Base-by-base conservation (phyloP, 2,329 filamentous ascomycete genomes). In the Pseudocercospora fijiensis region DNA sequence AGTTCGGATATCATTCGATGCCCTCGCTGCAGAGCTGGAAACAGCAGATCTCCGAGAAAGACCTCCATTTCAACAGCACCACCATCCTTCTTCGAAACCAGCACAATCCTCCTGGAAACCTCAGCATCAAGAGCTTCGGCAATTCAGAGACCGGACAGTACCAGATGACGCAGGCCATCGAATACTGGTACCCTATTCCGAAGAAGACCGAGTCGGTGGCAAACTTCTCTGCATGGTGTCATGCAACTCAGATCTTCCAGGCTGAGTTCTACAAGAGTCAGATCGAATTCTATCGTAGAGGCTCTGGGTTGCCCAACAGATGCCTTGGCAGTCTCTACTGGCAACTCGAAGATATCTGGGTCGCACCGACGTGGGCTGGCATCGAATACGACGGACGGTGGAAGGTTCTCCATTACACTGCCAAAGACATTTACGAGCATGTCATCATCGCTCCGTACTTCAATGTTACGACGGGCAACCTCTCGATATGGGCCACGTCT, bases 1-100 rank as follows among this genome's bases (percentile, higher is more conserved):
- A 88, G 72, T 88, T 88, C 64, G 86, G 86, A 24, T 88, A 82
- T 71, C 85, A 86, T 69, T 84, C 81, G 61, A 86, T 88, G 85
- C 86, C 86, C 0, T 84, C 82, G 58, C 70, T 88, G 0, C 82
- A 86, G 63, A 83, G 80, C 2, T 88, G 85, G 85, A 78, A 79
- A 47, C 80, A 85, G 69, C 85, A 81, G 2, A 72, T 88, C 0
- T 75, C 79, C 1, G 76, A 79, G 1, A 72, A 78, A 4, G 82
- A 87, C 43, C 76, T 88, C 0, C 70, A 79, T 63, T 86, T 88
- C 78, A 86, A 88, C 70, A 85, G 82, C 57, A 81, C 79, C 2
- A 80, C 79, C 0, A 78, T 88, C 51, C 74, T 83, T 61, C 79
- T 85, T 0, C 81, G 85, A 6, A 87, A 88, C 69, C 85, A 86